phyloP scores from a whole-genome alignment of 306 rosid genomes.

The Glycine latifolia region DNA sequence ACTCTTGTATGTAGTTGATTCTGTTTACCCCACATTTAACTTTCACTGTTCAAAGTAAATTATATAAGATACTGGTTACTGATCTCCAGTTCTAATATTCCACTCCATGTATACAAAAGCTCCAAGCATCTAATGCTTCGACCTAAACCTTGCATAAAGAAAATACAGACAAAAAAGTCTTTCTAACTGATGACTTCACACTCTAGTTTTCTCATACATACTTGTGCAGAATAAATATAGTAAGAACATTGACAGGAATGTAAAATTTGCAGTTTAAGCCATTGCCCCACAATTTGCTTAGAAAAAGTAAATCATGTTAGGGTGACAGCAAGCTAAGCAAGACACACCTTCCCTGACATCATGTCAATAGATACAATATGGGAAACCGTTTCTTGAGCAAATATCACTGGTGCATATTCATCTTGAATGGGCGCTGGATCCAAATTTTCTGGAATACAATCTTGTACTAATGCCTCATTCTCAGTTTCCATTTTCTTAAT shows the following conservation, averaged over 20 bases:
- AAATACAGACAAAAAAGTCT: not conserved
- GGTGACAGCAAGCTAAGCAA: constrained; percentile 33
- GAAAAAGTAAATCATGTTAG: not conserved
- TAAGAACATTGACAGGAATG: constrained; percentile 30
- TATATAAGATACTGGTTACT: not conserved
- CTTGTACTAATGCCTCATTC: constrained; percentile 90
- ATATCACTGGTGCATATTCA: constrained; percentile 98
- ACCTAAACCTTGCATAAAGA: not conserved
- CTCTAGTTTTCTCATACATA: constrained; percentile 30
- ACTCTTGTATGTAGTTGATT: not conserved
- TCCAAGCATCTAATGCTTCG: constrained; percentile 24
- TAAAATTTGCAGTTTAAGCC: constrained; percentile 16
- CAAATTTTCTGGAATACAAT: constrained; percentile 88
- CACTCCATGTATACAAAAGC: not conserved
- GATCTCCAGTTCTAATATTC: not conserved
- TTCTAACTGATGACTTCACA: constrained; percentile 28
- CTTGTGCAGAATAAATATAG: not conserved
- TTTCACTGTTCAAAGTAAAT: constrained; percentile 9
- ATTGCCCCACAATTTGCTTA: constrained; percentile 4
- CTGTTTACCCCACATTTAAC: constrained; percentile 39
- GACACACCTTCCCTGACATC: constrained; percentile 98
- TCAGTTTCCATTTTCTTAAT: constrained; percentile 92
- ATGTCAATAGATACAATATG: constrained; percentile 98
- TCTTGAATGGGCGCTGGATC: constrained; percentile 92
- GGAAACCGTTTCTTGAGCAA: constrained; percentile 98